phyloP scores from a whole-genome alignment of 805 yeast genomes.

The Myxozyma melibiosi region DNA sequence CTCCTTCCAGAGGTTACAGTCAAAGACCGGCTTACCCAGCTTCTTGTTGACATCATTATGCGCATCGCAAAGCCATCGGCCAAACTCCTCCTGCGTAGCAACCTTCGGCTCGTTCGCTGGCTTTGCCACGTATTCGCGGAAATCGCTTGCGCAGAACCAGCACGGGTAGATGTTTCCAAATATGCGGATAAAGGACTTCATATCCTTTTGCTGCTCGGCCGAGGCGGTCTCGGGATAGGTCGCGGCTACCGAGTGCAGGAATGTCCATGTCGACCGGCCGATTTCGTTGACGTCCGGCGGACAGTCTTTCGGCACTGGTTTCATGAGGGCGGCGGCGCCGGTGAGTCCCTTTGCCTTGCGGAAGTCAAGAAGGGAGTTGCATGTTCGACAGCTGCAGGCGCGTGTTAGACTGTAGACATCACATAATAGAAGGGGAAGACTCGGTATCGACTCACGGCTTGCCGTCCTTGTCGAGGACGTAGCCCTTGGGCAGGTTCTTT shows the following conservation, averaged over 20 bases:
- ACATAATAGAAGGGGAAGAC: neutral
- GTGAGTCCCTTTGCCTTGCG: conserved; percentile 54
- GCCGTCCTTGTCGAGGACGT: conserved; percentile 79
- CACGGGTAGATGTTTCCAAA: conserved; percentile 90
- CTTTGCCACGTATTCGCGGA: conserved; percentile 58
- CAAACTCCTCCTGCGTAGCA: conserved; percentile 67
- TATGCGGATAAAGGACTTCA: conserved; percentile 65
- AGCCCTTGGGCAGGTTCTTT: conserved; percentile 27
- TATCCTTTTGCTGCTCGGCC: conserved; percentile 63
- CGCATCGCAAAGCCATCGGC: conserved; percentile 91
- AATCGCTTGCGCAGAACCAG: conserved; percentile 89
- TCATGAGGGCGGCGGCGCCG: conserved; percentile 36
- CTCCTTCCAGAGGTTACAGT: conserved; percentile 86
- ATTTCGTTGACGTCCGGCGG: conserved; percentile 86
- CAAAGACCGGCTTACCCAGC: conserved; percentile 81
- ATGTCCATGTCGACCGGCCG: conserved; percentile 90
- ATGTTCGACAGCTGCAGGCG: conserved; percentile 72
- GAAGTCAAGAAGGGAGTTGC: conserved; percentile 82
- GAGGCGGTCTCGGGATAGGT: conserved; percentile 75
- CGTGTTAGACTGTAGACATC: neutral
- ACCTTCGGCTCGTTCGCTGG: conserved; percentile 51
- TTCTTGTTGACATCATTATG: conserved; percentile 91
- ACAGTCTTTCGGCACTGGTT: conserved; percentile 48
- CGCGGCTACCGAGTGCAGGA: conserved; percentile 88
- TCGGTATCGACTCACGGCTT: conserved; percentile 69